A percentile compares a stretch with the other conserved stretches of the same genome.
These are phyloP conservation scores for Copromyces sp. DNA, from an alignment of 495 filamentous ascomycete species.

Conservation along the genomic window DNA sequence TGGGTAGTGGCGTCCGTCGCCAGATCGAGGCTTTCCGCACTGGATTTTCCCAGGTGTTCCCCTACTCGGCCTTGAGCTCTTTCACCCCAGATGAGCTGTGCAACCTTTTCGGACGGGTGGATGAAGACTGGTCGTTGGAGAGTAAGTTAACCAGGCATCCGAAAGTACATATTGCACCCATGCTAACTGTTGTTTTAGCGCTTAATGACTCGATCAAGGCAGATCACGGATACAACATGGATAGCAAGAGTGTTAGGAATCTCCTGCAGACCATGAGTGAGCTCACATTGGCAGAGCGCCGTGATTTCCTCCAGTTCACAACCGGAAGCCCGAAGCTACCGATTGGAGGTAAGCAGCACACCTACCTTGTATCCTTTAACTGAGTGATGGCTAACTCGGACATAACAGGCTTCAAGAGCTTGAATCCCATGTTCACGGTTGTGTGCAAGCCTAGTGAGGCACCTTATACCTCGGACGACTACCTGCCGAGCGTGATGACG, in stretches of 20 bases:
- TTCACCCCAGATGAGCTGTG: constrained; percentile 97
- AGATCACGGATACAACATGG: constrained; percentile 99
- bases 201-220: constrained; percentile 98
- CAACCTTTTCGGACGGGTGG: constrained; percentile 84
- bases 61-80: constrained; percentile 80
- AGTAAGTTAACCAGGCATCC: constrained; percentile 47
- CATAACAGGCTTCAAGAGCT: constrained; percentile 75
- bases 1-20: constrained; percentile 74
- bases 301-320: constrained; percentile 96
- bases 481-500: constrained; percentile 97
- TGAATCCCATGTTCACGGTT: constrained; percentile 97
- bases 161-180: not conserved
- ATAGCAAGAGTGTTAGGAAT: constrained; percentile 93
- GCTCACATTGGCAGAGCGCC: constrained; percentile 58
- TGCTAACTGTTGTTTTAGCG: constrained; percentile 39
- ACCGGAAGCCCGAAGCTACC: constrained; percentile 98
- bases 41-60: constrained; percentile 95
- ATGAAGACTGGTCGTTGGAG: constrained; percentile 97
- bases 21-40: constrained; percentile 86
- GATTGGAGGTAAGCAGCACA: constrained; percentile 69
- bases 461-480: constrained; percentile 91
- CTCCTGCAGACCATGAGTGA: constrained; percentile 94
- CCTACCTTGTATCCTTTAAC: not conserved
- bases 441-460: constrained; percentile 97
- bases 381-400: not conserved